A percentile compares a stretch with the other conserved stretches of the same genome.
Evolutionary conservation across 2,329 filamentous ascomycete genomes (phyloP).

Genomic region (Colletotrichum limetticola): DNA sequence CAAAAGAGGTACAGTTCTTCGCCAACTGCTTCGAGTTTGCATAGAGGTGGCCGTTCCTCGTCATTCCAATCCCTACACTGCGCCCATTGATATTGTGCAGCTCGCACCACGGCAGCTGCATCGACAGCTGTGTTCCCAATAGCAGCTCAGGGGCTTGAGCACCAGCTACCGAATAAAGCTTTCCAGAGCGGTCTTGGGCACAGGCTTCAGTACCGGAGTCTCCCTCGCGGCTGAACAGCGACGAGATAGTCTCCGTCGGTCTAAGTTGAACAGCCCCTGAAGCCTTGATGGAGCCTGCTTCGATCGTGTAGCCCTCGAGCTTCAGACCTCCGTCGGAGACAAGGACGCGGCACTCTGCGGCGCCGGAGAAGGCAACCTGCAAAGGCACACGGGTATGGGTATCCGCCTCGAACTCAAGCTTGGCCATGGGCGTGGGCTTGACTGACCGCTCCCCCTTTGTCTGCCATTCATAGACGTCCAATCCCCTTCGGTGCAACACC

Average conservation of each 20-base stretch:
- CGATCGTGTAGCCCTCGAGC: constrained; percentile 21
- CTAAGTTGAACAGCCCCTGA: constrained; percentile 9
- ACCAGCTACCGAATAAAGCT: constrained; percentile 52
- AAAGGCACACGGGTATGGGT: constrained; percentile 37
- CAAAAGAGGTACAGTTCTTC: constrained; percentile 92
- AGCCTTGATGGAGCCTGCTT: neutral
- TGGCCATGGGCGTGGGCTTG: constrained; percentile 52
- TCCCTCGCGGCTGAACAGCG: constrained; percentile 47
- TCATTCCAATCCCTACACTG: constrained; percentile 70
- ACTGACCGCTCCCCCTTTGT: constrained; percentile 65
- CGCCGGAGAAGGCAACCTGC: constrained; percentile 45
- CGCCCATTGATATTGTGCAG: constrained; percentile 17
- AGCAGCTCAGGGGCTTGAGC: constrained; percentile 13
- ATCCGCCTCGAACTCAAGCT: constrained; percentile 50
- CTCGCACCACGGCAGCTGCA: constrained; percentile 64
- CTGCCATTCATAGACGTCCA: constrained; percentile 79
- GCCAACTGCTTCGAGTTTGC: constrained; percentile 79
- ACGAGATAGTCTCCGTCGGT: constrained; percentile 26
- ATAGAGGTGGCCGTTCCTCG: constrained; percentile 81
- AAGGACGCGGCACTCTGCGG: constrained; percentile 44
- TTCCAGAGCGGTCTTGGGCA: constrained; percentile 58
- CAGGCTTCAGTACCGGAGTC: constrained; percentile 46
- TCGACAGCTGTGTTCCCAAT: constrained; percentile 33
- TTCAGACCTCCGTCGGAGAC: constrained; percentile 40
- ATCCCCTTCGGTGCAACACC: constrained; percentile 73